These are phyloP conservation scores for Citrullus amarus DNA, from an alignment of 306 rosid genomes.

Conservation along the genomic window DNA sequence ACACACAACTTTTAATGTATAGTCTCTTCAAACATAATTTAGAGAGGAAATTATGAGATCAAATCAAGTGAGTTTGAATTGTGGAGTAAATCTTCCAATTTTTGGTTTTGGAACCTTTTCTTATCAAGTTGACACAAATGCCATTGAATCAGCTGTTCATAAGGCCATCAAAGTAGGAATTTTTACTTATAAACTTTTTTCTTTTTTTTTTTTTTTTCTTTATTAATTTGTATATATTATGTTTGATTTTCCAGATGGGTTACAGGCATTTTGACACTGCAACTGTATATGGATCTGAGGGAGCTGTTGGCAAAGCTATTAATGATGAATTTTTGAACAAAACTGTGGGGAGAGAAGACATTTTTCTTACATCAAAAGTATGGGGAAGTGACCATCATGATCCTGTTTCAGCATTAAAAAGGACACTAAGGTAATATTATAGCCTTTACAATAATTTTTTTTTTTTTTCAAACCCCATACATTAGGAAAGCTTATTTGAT, in stretches of 20 bases:
- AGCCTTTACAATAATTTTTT: no score
- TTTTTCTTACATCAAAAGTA: conserved; percentile 73
- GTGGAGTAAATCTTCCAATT: conserved; percentile 68
- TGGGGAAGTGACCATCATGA: conserved; percentile 95
- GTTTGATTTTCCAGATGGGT: conserved; percentile 43
- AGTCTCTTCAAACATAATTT: neutral
- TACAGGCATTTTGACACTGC: conserved; percentile 90
- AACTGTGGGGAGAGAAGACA: conserved; percentile 39
- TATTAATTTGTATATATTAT: neutral
- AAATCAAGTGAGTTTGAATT: conserved; percentile 44
- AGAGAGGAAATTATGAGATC: conserved; percentile 20
- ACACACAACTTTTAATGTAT: neutral
- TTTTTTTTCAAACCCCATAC: neutral
- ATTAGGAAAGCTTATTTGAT: neutral
- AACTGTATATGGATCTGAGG: conserved; percentile 72
- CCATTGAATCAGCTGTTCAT: conserved; percentile 53
- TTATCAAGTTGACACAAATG: conserved; percentile 39
- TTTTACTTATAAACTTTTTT: neutral
- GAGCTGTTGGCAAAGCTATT: conserved; percentile 59
- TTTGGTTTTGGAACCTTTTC: conserved; percentile 85
- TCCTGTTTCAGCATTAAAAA: conserved; percentile 68
- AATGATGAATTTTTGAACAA: conserved; percentile 32
- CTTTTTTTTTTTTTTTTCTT: neutral
- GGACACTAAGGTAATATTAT: conserved; percentile 29
- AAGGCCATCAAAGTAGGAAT: conserved; percentile 59